Base-by-base conservation (phyloP, 2,329 filamentous ascomycete genomes). In the Trichophyton equinum region DNA sequence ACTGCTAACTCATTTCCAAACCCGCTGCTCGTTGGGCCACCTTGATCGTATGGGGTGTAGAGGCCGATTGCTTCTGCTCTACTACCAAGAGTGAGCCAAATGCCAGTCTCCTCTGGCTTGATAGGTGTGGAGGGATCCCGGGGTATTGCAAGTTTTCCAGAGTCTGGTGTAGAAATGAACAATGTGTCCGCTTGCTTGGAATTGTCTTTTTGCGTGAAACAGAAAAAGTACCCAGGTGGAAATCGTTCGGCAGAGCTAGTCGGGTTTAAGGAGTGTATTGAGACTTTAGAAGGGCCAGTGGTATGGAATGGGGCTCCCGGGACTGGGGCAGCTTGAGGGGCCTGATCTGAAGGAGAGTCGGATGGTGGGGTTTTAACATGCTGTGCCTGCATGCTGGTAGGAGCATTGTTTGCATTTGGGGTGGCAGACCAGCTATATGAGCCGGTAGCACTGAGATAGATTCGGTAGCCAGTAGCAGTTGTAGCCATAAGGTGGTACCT, bases 331-430 rank as follows among this genome's bases (percentile, higher is more conserved):
- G 64, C 59, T 64, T 64, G 64, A 64, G 64, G 64, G 63, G 33
- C 70, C 73, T 60, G 67, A 25, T 65, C 56, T 61, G 70, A 53
- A 62, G 66, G 62, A 57, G 64, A 65, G 66, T 73, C 64, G 65
- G 74, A 62, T 74, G 94, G 94, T 1, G 95, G 94, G 62, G 96
- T 95, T 70, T 94, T 95, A 73, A 99, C 89, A 69, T 95, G 94
- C 67, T 95, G 88, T n/a, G 96, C 85, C 73, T 96, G 91, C 90
- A 99, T 96, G 74, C 90, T 96, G 67, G 89, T 91, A 0, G 94
- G 91, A 0, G 88, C 85, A 62, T 80, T 85, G 6, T 82, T 80
- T 20, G 82, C 79, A 22, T 82, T 81, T 13, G 80, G 81, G 33
- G 83, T 79, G 60, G 77, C 75, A 60, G 76, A 73, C 75, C 76